Evolutionary conservation across 2,329 filamentous ascomycete species (phyloP).

Genomic region (Botrytis fragariae): DNA sequence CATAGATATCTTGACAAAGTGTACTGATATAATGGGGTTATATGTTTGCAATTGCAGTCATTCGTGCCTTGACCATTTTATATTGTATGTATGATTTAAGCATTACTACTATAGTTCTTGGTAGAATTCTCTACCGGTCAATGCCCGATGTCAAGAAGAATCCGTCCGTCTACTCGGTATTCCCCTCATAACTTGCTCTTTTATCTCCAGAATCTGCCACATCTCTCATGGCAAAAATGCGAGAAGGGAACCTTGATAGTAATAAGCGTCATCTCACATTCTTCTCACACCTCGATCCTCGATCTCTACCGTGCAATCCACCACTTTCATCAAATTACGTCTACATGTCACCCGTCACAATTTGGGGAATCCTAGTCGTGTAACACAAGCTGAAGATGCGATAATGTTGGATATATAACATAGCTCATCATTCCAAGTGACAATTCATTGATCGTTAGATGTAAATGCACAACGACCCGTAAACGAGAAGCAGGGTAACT

Average conservation of each 20-base stretch:
- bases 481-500: background rate
- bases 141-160: background rate
- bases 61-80: background rate
- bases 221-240: background rate
- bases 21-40: background rate
- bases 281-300: too few species aligned
- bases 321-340: too few species aligned
- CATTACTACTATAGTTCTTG: background rate
- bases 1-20: background rate
- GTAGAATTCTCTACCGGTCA: background rate
- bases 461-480: background rate
- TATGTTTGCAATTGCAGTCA: background rate
- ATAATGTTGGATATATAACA: too few species aligned
- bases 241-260: background rate
- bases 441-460: too few species aligned
- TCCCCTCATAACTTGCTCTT: background rate
- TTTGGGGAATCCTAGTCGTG: background rate
- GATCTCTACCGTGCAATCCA: too few species aligned
- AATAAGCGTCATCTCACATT: background rate
- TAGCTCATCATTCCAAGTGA: background rate
- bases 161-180: background rate
- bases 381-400: background rate
- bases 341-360: background rate
- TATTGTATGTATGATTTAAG: too few species aligned
- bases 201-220: background rate